Conservation (phyloP, 441 rosid species). For the Omphalea diandra region DNA sequence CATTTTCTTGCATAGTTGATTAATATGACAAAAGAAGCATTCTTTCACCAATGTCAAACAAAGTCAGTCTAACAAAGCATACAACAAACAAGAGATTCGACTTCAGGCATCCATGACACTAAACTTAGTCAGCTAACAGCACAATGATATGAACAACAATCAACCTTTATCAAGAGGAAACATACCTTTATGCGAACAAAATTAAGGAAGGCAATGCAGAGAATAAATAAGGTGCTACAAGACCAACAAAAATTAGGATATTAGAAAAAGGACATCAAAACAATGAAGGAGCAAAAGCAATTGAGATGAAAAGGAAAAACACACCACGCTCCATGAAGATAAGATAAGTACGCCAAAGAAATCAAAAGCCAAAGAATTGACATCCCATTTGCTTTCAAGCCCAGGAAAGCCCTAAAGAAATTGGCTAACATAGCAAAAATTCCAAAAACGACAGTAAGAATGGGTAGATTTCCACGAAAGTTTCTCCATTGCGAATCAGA, state of each 20-base stretch:
- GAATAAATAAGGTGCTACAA: constrained; percentile 58
- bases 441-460: constrained; percentile 68
- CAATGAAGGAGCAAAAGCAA: neutral
- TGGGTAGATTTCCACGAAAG: constrained; percentile 72
- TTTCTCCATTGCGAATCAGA: constrained; percentile 96
- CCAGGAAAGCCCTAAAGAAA: constrained; percentile 35
- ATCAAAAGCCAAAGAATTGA: constrained; percentile 66
- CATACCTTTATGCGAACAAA: constrained; percentile 78
- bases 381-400: constrained; percentile 66
- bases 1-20: neutral
- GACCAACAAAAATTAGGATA: constrained; percentile 9
- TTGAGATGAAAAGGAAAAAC: constrained; percentile 13
- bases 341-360: constrained; percentile 62
- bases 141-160: neutral
- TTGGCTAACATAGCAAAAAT: constrained; percentile 53
- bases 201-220: constrained; percentile 62
- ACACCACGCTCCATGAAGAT: constrained; percentile 94
- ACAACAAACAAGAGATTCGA: neutral
- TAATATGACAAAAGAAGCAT: neutral
- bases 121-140: too few relatives aligned
- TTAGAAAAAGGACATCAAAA: constrained; percentile 22
- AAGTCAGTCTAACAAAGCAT: neutral
- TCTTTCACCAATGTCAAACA: neutral
- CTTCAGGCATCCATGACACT: too few relatives aligned
- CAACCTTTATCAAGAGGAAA: neutral